Percentiles rank a stretch among this genome's conserved stretches.
Conservation (phyloP, 139 green algal genomes). For the Axilococcus clingmanii region DNA sequence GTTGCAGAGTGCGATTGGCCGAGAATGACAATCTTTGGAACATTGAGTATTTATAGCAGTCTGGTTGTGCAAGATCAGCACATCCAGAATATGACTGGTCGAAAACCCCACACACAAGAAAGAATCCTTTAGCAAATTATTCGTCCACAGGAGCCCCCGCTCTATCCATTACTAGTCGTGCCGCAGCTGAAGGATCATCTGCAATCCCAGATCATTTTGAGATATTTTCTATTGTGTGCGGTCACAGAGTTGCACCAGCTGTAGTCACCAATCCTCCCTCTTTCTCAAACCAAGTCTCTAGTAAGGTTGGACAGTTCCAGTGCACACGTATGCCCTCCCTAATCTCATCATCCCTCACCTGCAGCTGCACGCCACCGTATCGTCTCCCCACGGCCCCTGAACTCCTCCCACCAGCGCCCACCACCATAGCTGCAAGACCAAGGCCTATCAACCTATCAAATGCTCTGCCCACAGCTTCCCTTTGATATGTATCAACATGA, state of each 20-base stretch:
- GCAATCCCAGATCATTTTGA: not conserved
- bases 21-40: too few species aligned
- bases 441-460: constrained; percentile 37
- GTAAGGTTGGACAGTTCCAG: constrained; percentile 12
- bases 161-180: too few species aligned
- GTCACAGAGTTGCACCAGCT: constrained; percentile 8
- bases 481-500: constrained; percentile 26
- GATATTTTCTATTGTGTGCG: not conserved
- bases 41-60: too few species aligned
- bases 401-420: constrained; percentile 24
- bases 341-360: constrained; percentile 23
- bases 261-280: constrained; percentile 25
- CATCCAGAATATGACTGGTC: too few species aligned
- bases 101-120: too few species aligned
- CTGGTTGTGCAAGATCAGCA: too few species aligned
- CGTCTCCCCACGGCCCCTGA: not conserved
- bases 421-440: too few species aligned
- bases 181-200: too few species aligned
- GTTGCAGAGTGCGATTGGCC: not conserved
- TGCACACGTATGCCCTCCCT: constrained; percentile 19
- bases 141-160: too few species aligned
- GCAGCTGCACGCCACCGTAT: constrained; percentile 3
- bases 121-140: too few species aligned
- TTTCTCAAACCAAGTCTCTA: constrained; percentile 22
- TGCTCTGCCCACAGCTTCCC: constrained; percentile 27